phyloP scores from a whole-genome alignment of 129 eudicot genomes.

The Centaurea solstitialis region DNA sequence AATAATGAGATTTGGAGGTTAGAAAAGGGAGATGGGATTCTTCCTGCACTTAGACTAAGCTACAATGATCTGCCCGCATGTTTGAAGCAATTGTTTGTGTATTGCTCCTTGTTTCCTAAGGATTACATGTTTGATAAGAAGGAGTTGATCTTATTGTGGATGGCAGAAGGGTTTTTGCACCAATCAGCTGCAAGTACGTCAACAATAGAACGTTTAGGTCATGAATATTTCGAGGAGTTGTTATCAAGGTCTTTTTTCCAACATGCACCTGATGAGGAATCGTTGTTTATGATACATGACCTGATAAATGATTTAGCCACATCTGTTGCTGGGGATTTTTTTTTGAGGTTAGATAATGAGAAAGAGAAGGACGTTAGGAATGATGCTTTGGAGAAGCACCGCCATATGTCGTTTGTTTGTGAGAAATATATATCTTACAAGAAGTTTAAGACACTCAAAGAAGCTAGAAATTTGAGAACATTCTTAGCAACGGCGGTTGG shows the following conservation, averaged over 20 bases:
- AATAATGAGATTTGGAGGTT: conserved; percentile 7
- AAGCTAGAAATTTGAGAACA: conserved; percentile 40
- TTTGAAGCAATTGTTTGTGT: conserved; percentile 32
- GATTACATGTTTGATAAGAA: conserved; percentile 25
- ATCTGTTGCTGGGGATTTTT: conserved; percentile 30
- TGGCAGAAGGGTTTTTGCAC: conserved; percentile 38
- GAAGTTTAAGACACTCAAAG: conserved; percentile 21
- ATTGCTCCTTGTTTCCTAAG: conserved; percentile 41
- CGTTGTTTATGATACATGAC: conserved; percentile 38
- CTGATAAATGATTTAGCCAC: conserved; percentile 36
- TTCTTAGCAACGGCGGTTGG: conserved; percentile 35
- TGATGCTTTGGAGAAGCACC: conserved; percentile 24
- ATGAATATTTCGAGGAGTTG: conserved; percentile 23
- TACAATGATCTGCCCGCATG: conserved; percentile 34
- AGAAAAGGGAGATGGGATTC: not conserved
- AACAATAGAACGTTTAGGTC: conserved; percentile 30
- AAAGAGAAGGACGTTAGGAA: not conserved
- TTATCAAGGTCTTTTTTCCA: conserved; percentile 38
- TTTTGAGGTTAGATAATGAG: conserved; percentile 28
- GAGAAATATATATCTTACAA: conserved; percentile 17
- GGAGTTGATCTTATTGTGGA: conserved; percentile 32
- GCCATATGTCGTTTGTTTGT: conserved; percentile 39
- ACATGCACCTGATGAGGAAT: conserved; percentile 1
- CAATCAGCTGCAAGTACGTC: not conserved
- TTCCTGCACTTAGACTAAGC: conserved; percentile 37